Base-by-base conservation (phyloP, 768 basidiomycete species). In the Pulveroboletus sp. region DNA sequence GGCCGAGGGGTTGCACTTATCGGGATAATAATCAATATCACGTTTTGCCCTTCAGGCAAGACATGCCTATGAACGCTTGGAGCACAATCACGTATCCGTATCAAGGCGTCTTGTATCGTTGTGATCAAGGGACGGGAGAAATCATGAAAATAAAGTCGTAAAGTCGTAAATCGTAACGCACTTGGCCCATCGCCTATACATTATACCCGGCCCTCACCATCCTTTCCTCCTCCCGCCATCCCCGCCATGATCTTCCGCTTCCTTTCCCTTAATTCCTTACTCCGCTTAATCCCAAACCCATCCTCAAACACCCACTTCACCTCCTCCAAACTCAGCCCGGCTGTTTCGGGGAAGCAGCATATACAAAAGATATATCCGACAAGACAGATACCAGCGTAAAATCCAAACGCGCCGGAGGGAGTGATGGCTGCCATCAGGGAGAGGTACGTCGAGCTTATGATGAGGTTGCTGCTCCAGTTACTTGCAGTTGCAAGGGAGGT, bases 361-460 rank as follows among this genome's bases (percentile, higher is more conserved):
- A 82, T 47, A 41, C 84, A 83, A 67, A 90, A 91, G 11, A 85
- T 21, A 75, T 79, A 84, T 4, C 84, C 84, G 10, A 85, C 68
- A 5, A 84, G 66, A 66, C 87, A 90, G 12, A 89, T 68, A 2
- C 84, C 84, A 0, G 82, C 85, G 58, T 88, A 90, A 62, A 90
- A 81, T 6, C 82, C 85, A 55, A 89, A 90, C 6, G 87, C 85
- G 1, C 87, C 87, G 0, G 85, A 70, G 0, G 88, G 84, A 2
- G 87, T 87, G 58, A 87, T 86, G 29, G 70, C 69, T 17, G 77
- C 73, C 82, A 90, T 90, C 41, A 92, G 76, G 7, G 84, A 85
- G 41, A 90, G 80, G 68, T 90, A 91, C 6, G 90, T 92, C 14
- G 85, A 79, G 6, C 80, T 79, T 59, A 90, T 87, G 57, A 90